Evolutionary conservation across 2,329 filamentous ascomycete species (phyloP).

Genomic region (Colletotrichum nymphaeae): DNA sequence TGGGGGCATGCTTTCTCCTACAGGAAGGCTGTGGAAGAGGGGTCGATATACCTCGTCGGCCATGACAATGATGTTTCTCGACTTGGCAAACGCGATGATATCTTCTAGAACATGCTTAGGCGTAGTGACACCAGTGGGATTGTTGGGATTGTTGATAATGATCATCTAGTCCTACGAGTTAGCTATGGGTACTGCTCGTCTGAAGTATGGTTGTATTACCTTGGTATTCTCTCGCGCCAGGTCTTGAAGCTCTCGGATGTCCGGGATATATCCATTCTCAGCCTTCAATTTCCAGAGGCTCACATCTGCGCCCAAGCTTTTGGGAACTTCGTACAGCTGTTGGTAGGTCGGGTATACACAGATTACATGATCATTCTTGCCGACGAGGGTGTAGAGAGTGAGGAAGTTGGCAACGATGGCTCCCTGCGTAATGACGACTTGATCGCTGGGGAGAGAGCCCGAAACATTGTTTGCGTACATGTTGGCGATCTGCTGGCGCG

Average conservation of each 20-base stretch:
- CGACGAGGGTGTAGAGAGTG: slow-evolving; percentile 75
- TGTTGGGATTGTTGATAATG: slow-evolving; percentile 79
- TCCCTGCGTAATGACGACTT: slow-evolving; percentile 79
- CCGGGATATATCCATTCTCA: slow-evolving; percentile 71
- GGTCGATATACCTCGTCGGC: slow-evolving; percentile 88
- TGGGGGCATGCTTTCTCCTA: slow-evolving; percentile 63
- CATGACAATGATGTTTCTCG: slow-evolving; percentile 73
- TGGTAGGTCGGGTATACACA: slow-evolving; percentile 88
- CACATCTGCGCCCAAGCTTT: slow-evolving; percentile 78
- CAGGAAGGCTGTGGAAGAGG: slow-evolving; percentile 75
- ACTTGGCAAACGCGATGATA: slow-evolving; percentile 72
- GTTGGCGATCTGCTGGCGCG: slow-evolving; percentile 73
- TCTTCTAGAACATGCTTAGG: slow-evolving; percentile 68
- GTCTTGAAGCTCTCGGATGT: slow-evolving; percentile 71
- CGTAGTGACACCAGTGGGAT: slow-evolving; percentile 81
- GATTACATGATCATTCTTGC: slow-evolving; percentile 81
- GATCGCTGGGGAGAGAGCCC: slow-evolving; percentile 53
- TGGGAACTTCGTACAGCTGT: slow-evolving; percentile 79
- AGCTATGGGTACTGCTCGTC: background rate
- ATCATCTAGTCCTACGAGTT: slow-evolving; percentile 52
- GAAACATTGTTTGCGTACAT: slow-evolving; percentile 69
- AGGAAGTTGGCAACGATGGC: slow-evolving; percentile 84
- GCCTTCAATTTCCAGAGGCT: slow-evolving; percentile 77
- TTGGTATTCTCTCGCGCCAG: slow-evolving; percentile 77
- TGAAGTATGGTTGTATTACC: slow-evolving; percentile 57